These are phyloP conservation scores for Avena sativa DNA, from an alignment of 176 grass and related monocot genomes.

Conservation along the genomic window DNA sequence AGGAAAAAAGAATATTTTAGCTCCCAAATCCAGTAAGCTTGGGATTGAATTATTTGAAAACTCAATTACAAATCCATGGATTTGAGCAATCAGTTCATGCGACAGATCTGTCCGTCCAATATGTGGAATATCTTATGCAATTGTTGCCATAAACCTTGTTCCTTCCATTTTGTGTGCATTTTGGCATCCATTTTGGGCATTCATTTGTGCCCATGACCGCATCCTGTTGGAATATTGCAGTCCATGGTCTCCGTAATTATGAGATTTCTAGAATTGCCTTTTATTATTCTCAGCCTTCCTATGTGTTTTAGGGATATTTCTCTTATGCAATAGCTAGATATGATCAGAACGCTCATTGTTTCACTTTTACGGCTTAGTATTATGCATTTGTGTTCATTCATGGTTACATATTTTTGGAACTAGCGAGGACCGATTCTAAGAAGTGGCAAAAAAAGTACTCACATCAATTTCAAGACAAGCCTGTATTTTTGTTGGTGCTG, in stretches of 20 bases:
- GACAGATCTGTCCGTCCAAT: neutral
- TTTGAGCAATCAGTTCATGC: neutral
- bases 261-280: neutral
- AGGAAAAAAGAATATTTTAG: slow-evolving; percentile 14
- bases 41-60: neutral
- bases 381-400: neutral
- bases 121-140: neutral
- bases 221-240: neutral
- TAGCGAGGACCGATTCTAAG: neutral
- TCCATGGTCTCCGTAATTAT: neutral
- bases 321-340: neutral
- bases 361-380: neutral
- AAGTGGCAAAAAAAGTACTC: slow-evolving; percentile 16
- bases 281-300: neutral
- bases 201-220: neutral
- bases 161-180: slow-evolving; percentile 24
- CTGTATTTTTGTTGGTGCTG: slow-evolving; percentile 17
- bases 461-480: neutral
- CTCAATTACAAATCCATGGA: slow-evolving; percentile 2
- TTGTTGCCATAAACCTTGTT: neutral
- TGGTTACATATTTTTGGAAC: neutral
- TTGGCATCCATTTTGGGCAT: neutral
- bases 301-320: slow-evolving; percentile 8
- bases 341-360: neutral
- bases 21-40: neutral